Percentiles rank a stretch among this genome's conserved stretches.
Evolutionary conservation across 2,329 filamentous ascomycete genomes (phyloP).

Genomic region (Trichoderma lentiforme): DNA sequence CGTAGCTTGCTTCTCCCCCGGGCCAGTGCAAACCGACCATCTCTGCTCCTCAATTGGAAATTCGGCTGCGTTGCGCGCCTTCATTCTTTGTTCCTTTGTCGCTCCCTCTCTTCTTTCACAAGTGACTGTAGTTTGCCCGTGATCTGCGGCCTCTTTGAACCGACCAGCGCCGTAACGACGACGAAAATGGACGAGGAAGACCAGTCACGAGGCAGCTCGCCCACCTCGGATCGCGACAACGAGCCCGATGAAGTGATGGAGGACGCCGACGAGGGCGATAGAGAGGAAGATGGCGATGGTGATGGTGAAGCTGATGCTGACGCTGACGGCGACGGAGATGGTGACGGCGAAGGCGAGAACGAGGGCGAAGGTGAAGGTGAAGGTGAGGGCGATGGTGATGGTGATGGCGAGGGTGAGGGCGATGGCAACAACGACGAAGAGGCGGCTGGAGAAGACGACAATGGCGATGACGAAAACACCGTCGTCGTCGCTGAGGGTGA

Average conservation of each 20-base stretch:
- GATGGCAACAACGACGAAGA: slow-evolving; percentile 32
- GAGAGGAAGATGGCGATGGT: slow-evolving; percentile 49
- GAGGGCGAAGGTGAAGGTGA: slow-evolving; percentile 44
- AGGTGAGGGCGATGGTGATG: slow-evolving; percentile 26
- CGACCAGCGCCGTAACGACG: neutral
- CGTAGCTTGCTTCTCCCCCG: neutral
- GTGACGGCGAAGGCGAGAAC: slow-evolving; percentile 49
- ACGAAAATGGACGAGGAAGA: slow-evolving; percentile 36
- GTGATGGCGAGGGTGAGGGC: slow-evolving; percentile 30
- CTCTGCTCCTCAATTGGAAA: neutral
- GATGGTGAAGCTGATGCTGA: slow-evolving; percentile 40
- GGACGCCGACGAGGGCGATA: slow-evolving; percentile 41
- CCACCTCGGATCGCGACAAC: slow-evolving; percentile 35
- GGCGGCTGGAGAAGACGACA: slow-evolving; percentile 26
- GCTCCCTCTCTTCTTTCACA: neutral
- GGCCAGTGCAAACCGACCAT: neutral
- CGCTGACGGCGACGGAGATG: slow-evolving; percentile 34
- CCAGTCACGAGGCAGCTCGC: slow-evolving; percentile 32
- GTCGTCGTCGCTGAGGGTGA: slow-evolving; percentile 26
- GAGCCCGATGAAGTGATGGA: slow-evolving; percentile 60
- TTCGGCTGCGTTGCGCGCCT: neutral
- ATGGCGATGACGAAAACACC: slow-evolving; percentile 36
- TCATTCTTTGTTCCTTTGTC: neutral
- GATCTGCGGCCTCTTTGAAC: neutral
- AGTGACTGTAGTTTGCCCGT: neutral